A percentile compares a stretch with the other conserved stretches of the same genome.
Evolutionary conservation across 1,284 basidiomycete genomes (phyloP).

Genomic region (Boletus coffeatus): DNA sequence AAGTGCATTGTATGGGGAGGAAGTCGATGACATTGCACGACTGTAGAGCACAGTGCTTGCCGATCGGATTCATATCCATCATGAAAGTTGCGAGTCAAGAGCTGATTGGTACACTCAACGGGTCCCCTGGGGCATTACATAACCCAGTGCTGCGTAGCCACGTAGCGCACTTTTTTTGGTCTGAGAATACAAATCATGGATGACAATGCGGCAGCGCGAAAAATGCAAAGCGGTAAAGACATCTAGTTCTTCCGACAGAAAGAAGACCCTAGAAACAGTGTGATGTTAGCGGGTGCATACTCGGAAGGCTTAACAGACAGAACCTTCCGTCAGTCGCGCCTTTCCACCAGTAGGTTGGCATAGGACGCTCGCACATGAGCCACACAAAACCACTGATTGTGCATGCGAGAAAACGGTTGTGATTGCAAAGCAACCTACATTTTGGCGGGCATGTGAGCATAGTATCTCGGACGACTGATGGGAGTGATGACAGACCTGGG

Average conservation of each 20-base stretch:
- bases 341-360: conserved; percentile 99
- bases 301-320: conserved; percentile 31
- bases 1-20: conserved; percentile 45
- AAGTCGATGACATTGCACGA: conserved; percentile 47
- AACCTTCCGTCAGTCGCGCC: conserved; percentile 97
- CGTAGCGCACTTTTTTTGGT: conserved; percentile 1
- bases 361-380: conserved; percentile 90
- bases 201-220: neutral
- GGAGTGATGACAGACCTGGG: conserved; percentile 62
- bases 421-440: conserved; percentile 85
- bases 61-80: conserved; percentile 38
- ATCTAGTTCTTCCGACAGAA: conserved; percentile 83
- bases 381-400: conserved; percentile 90
- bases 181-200: conserved; percentile 17
- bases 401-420: conserved; percentile 96
- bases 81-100: neutral
- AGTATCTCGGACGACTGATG: neutral
- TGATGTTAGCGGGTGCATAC: conserved; percentile 4
- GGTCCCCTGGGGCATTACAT: conserved; percentile 7
- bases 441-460: conserved; percentile 9
- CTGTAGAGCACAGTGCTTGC: conserved; percentile 40
- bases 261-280: conserved; percentile 58
- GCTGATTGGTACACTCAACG: neutral
- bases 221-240: conserved; percentile 5
- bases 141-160: conserved; percentile 1